These are phyloP conservation scores for Massospora cicadina DNA, from an alignment of 371 early-diverging fungal genomes.

Conservation along the genomic window DNA sequence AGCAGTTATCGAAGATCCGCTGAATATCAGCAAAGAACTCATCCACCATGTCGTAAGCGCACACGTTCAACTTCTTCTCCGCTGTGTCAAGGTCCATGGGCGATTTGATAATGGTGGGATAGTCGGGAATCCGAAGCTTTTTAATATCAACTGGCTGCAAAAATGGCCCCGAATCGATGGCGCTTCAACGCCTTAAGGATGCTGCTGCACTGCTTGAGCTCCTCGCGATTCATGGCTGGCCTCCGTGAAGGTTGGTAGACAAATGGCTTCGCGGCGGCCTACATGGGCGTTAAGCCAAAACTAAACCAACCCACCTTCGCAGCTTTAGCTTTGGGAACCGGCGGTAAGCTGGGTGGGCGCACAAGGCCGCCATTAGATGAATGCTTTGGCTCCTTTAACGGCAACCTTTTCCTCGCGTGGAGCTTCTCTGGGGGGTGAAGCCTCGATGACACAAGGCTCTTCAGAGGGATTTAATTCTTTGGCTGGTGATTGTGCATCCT, in stretches of 20 bases:
- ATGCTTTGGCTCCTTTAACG: too few relatives aligned
- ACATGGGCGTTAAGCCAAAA: too few relatives aligned
- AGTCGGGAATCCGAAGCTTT: slow-evolving; percentile 81
- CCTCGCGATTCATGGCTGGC: slow-evolving; percentile 49
- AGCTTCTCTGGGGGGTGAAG: too few relatives aligned
- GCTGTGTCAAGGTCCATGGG: slow-evolving; percentile 98
- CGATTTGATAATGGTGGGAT: slow-evolving; percentile 72
- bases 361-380: too few relatives aligned
- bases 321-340: not conserved
- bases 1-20: slow-evolving; percentile 76
- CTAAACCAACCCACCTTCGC: too few relatives aligned
- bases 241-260: slow-evolving; percentile 7
- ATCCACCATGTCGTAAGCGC: slow-evolving; percentile 38
- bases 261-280: not conserved
- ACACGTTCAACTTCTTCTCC: slow-evolving; percentile 58
- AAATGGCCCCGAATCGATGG: slow-evolving; percentile 62
- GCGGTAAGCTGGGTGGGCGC: not conserved
- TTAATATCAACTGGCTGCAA: slow-evolving; percentile 88
- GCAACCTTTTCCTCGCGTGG: too few relatives aligned
- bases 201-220: slow-evolving; percentile 56
- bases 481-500: too few relatives aligned
- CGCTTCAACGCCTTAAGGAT: slow-evolving; percentile 55
- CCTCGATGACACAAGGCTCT: too few relatives aligned
- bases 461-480: too few relatives aligned
- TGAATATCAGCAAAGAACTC: slow-evolving; percentile 61